Conservation (phyloP, 345 rosid genomes). For the Populus pruinosa region DNA sequence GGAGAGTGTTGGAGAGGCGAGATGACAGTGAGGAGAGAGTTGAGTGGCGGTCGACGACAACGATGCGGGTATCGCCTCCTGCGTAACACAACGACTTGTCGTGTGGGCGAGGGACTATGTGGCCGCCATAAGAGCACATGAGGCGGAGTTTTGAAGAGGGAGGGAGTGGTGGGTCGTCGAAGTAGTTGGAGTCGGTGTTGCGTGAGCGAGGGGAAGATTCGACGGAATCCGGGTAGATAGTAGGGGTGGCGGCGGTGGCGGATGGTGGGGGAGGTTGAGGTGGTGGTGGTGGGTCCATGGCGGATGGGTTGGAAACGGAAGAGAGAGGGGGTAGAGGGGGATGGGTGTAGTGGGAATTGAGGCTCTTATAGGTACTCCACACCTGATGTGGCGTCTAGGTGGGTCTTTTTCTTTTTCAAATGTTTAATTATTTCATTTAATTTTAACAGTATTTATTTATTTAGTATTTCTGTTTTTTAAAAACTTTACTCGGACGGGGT, state of each 20-base stretch:
- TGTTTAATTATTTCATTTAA: too few species aligned
- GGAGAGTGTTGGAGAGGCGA: constrained; percentile 64
- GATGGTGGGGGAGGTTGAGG: constrained; percentile 20
- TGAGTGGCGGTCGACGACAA: constrained; percentile 72
- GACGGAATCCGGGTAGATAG: constrained; percentile 46
- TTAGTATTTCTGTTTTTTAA: too few species aligned
- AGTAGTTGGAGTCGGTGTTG: constrained; percentile 47
- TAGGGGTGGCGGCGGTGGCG: background rate
- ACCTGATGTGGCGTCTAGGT: too few species aligned
- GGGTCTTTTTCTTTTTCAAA: too few species aligned
- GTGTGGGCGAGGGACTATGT: constrained; percentile 86
- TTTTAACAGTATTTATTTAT: too few species aligned
- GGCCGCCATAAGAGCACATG: constrained; percentile 93
- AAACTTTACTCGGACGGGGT: too few species aligned
- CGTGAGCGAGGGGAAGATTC: constrained; percentile 89
- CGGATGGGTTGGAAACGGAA: background rate
- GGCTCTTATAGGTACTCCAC: too few species aligned
- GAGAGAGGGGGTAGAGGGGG: background rate
- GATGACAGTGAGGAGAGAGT: constrained; percentile 52
- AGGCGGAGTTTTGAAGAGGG: constrained; percentile 70
- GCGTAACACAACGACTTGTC: constrained; percentile 82
- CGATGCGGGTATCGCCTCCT: constrained; percentile 88
- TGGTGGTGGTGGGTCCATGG: constrained; percentile 24
- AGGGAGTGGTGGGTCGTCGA: constrained; percentile 49
- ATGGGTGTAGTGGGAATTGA: too few species aligned